These are phyloP conservation scores for Aegilops sharonensis DNA, from an alignment of 176 grass and related monocot genomes.

Conservation along the genomic window DNA sequence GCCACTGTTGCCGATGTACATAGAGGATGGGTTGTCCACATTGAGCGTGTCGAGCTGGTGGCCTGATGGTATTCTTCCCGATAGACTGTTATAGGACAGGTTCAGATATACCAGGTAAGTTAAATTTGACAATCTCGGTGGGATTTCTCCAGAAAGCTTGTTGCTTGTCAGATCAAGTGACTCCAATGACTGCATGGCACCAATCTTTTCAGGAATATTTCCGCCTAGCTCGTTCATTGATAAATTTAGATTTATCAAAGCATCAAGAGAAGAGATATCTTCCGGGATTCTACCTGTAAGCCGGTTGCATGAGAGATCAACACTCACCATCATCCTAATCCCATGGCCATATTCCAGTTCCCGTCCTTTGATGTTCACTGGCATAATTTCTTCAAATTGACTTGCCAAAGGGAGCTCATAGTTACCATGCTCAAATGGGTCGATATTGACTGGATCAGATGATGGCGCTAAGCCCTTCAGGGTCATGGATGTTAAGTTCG, in stretches of 20 bases:
- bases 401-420: neutral
- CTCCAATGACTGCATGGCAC: neutral
- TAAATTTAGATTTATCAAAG: neutral
- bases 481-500: conserved; percentile 13
- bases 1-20: neutral
- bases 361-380: neutral
- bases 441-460: neutral
- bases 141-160: neutral
- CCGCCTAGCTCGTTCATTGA: neutral
- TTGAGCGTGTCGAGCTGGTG: neutral
- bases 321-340: neutral
- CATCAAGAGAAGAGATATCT: neutral
- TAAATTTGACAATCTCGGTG: neutral
- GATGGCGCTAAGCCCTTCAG: neutral
- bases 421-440: neutral
- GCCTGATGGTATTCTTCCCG: neutral
- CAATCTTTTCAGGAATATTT: neutral
- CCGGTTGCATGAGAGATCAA: neutral
- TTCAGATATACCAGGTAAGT: neutral
- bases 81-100: neutral
- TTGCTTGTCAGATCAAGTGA: neutral
- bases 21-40: neutral
- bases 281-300: neutral
- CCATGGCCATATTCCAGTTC: neutral
- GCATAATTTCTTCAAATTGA: neutral